Conservation (phyloP, 192 early-diverging fungal genomes). For the Pilobolus umbonatus region DNA sequence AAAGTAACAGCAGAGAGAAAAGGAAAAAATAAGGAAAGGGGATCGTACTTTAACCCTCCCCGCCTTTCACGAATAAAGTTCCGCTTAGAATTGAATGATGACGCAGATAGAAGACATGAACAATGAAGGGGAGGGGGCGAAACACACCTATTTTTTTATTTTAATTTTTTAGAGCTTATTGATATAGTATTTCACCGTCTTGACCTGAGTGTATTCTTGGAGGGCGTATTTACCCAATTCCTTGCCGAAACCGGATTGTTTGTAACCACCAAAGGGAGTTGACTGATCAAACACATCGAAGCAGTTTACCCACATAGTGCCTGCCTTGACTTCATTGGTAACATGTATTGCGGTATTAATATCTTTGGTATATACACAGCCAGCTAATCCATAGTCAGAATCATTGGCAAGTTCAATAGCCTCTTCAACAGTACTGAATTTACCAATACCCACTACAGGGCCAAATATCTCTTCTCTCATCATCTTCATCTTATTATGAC, state of each 20-base stretch:
- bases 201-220: slow-evolving; percentile 43
- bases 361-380: slow-evolving; percentile 75
- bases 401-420: slow-evolving; percentile 69
- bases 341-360: slow-evolving; percentile 50
- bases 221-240: slow-evolving; percentile 52
- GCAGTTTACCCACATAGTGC: slow-evolving; percentile 66
- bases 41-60: too few relatives aligned
- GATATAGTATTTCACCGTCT: slow-evolving; percentile 49
- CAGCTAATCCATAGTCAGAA: slow-evolving; percentile 70
- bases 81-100: too few relatives aligned
- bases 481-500: slow-evolving; percentile 47
- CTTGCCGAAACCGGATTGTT: slow-evolving; percentile 65
- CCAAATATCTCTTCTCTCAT: slow-evolving; percentile 84
- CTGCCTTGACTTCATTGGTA: slow-evolving; percentile 44
- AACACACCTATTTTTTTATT: too few relatives aligned
- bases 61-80: too few relatives aligned
- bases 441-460: slow-evolving; percentile 69
- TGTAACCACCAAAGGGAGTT: slow-evolving; percentile 59
- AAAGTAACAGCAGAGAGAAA: too few relatives aligned
- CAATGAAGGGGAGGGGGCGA: too few relatives aligned
- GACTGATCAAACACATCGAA: slow-evolving; percentile 42
- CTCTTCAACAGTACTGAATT: slow-evolving; percentile 73
- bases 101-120: too few relatives aligned
- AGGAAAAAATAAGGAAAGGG: too few relatives aligned
- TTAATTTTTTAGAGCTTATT: too few relatives aligned